Evolutionary conservation across 768 basidiomycete species (phyloP), one percentile per base, ranked within the genome.

Genomic region (Atractiella rhizophila): DNA sequence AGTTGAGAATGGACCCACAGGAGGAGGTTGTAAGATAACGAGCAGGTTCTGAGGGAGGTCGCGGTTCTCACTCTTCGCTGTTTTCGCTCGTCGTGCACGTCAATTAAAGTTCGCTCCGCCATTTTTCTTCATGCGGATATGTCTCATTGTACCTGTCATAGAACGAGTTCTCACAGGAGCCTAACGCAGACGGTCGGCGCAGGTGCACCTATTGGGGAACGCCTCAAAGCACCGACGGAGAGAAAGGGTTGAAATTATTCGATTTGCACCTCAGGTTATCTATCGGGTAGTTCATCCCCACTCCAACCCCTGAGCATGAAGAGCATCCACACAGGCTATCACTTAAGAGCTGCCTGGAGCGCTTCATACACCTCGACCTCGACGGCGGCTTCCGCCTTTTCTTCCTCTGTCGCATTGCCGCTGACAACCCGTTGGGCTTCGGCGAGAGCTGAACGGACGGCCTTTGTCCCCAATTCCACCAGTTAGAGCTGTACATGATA

Each of bases 301-400:
- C 27, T 39, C 31, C 37, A 29, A 39, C 31, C 37, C 11, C 29
- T 16, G 29, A 30, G 29, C 29, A 16, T 11, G 12, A 16, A 11
- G 11, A 16, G 29, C 12, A 11, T 16, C 29, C 28, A 13, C 9
- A 24, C 0, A 19, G 27, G 19, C 48, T 44, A 52, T 49, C 60
- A 60, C 57, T 60, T 60, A 49, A 96, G 61, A 50, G 83, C 83
- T 49, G 77, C 70, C 59, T 94, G 86, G 45, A 98, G 66, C 31
- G 81, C 71, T 66, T 96, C 91, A 57, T 86, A 94, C 43, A 96
- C 86, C 56, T 88, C 85, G 27, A 78, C 77, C 63, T 98, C 88
- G 57, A 94, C 45, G 51, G 72, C 70, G 25, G 86, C 91, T 63
- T 86, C 85, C 45, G 74, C 63, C 67, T 83, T 96, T 60, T 83